Base-by-base conservation (phyloP, 306 rosid genomes). In the Medicago lupulina region DNA sequence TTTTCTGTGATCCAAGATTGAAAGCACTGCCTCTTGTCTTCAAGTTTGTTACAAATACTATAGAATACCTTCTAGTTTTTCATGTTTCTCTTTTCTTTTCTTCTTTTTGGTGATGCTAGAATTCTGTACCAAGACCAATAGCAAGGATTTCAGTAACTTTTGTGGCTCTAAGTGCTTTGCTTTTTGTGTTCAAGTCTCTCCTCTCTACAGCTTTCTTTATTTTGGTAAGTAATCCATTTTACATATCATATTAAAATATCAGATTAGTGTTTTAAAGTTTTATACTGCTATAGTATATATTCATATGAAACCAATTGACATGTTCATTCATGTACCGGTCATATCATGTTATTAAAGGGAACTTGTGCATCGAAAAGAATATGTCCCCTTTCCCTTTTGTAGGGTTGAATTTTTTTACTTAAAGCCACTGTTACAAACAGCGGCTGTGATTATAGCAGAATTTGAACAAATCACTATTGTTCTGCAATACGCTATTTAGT, bases 151-250 rank as follows among this genome's bases (percentile, higher is more conserved):
- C 85, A 49, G 96, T 89, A 65, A 82, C 92, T 15, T 2, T 92
- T 59, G 88, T 81, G 54, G 92, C 88, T 67, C 73, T 88, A 83
- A 71, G 87, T 23, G 71, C 86, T 66, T 15, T 85, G 2, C 86
- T 90, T 76, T 86, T 95, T 79, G 85, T 84, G 18, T 87, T 95
- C 79, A 92, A 88, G 73, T 76, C 83, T 47, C 19, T 85, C 60
- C 76, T 85, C 76, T 85, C 88, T 21, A 81, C 81, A 8, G 88
- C 64, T 41, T 85, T 81, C 79, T 78, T 85, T 70, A 61, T 74
- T 8, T 25, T 81, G 83, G 88, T 81, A 65, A 78, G 81, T 16
- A 70, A 12, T 80, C 75, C 21, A 16, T 47, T 57, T 80, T 75
- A 10, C 34, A 46, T 31, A 40, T 67, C 44, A 59, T 47, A 59